Conservation (phyloP, 2,329 filamentous ascomycete species). For the Stemphylium vesicarium region DNA sequence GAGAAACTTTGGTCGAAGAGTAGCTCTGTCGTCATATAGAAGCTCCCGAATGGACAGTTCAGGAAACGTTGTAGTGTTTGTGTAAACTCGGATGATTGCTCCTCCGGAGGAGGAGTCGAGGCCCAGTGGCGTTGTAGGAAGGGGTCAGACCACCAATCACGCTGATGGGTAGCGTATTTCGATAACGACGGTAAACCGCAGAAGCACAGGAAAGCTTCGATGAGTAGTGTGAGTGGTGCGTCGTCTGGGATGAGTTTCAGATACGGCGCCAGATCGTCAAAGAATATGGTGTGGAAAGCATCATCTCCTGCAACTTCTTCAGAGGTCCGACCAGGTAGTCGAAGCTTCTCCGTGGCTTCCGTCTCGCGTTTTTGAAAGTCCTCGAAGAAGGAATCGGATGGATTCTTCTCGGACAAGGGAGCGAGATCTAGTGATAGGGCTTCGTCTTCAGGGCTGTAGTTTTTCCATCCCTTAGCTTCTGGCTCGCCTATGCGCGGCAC, state of each 20-base stretch:
- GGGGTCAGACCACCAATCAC: conserved; percentile 58
- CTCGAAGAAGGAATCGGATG: conserved; percentile 24
- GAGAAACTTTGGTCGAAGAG: conserved; percentile 36
- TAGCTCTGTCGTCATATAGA: conserved; percentile 32
- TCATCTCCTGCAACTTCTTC: conserved; percentile 81
- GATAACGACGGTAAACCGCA: conserved; percentile 58
- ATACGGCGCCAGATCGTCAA: conserved; percentile 72
- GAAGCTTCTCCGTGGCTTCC: conserved; percentile 56
- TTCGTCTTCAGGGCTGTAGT: conserved; percentile 49
- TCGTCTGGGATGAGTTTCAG: conserved; percentile 56
- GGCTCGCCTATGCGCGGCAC: conserved; percentile 77
- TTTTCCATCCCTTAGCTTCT: conserved; percentile 72
- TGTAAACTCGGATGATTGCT: conserved; percentile 16
- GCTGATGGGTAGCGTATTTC: conserved; percentile 29
- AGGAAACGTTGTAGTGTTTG: conserved; percentile 14
- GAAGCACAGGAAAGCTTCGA: conserved; percentile 69
- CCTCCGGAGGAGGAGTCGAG: not conserved
- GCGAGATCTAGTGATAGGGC: conserved; percentile 4
- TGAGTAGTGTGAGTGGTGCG: conserved; percentile 55
- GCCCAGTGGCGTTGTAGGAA: conserved; percentile 56
- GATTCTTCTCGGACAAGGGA: conserved; percentile 4
- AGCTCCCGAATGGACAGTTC: conserved; percentile 18
- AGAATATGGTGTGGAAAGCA: conserved; percentile 81
- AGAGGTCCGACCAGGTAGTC: conserved; percentile 72
- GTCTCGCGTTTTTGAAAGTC: conserved; percentile 58